Evolutionary conservation across 139 green algal species (phyloP), one percentile per base, ranked within the genome.

Genomic region (Asterochloris sp.): DNA sequence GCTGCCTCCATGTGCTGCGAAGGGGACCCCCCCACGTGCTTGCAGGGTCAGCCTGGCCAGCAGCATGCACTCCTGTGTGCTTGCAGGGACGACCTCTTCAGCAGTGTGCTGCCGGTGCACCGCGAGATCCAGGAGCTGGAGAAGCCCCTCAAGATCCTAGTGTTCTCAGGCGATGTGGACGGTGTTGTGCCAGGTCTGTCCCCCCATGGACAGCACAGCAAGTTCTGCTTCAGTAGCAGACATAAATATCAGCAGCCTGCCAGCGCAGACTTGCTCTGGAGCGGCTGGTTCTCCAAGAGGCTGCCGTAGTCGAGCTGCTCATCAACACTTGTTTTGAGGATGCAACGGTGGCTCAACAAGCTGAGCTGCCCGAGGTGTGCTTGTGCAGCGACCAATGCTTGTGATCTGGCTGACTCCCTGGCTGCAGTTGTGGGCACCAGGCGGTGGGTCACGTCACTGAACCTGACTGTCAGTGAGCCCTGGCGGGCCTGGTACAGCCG

Each of bases 91-190:
- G 93, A 96, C 83, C 86, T 96, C 11, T 78, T 87, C 69, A 79
- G 79, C 17, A 91, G 81, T 74, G 92, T 96, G 88, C 85, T 97
- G 85, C 92, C 91, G 0, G 64, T 85, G 26, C 95, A 91, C 74
- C 28, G 75, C 16, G n/a, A 88, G 27, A 87, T 93, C 78, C 81
- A 95, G n/a, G 13, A 80, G 9, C 62, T 38, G 13, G n/a, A 80
- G 0, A 74, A 19, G 28, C 26, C 77, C 13, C 74, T 95, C 12
- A 54, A 84, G 64, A 90, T 96, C 12, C 87, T 95, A 64, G 85
- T 96, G 23, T 96, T 89, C 85, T 87, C 69, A 54, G 92, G 92
- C 10, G 92, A 96, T 75, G 85, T 95, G n/a, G 92, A 96, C 82
- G 91, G 88, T 28, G 95, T 95, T 78, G 88, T 96, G 67, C 92